Evolutionary conservation across 2,329 filamentous ascomycete genomes (phyloP), one percentile per base, ranked within the genome.

Genomic region (Exophiala xenobiotica): DNA sequence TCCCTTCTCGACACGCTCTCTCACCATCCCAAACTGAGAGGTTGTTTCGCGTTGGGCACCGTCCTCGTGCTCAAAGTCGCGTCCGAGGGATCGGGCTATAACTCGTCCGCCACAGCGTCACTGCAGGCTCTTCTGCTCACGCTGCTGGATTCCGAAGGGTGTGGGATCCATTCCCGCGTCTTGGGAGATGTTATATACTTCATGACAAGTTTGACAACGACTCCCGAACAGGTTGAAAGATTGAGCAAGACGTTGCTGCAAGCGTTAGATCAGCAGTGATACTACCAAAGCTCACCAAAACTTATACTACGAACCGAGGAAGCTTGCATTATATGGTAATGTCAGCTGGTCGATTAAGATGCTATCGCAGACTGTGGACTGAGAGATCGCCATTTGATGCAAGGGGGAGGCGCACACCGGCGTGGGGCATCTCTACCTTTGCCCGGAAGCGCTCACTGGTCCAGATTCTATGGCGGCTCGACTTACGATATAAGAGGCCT

Each of bases 11-110:
- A 71, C 1, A 66, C 71, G 9, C 62, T 91, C 2, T 90, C 86
- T 3, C 70, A 76, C 16, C 74, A 74, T 2, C 56, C 70, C 0
- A 68, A 72, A 0, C 81, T 93, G 0, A 74, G 81, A 2, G 81
- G 84, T 6, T 81, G 86, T 0, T 87, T 88, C 72, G 85, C 88
- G 0, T 70, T 93, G 1, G 89, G 89, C 0, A 87, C 81, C 2
- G 86, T 93, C 1, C 72, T 93, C 8, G 85, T 86, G 0, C 83
- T 95, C 29, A 74, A 74, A 9, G 59, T 84, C 18, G 71, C 69
- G 14, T 45, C 58, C 72, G 77, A 75, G 16, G 71, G 70, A 14
- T 47, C 58, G 72, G 79, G 80, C 9, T 83, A 83, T 58, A 79
- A 74, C 3, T 82, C 78, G 1, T 80, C 71, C 1, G 80, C 78